Evolutionary conservation across 2,329 filamentous ascomycete species (phyloP).

Genomic region (Neobulgaria alba): DNA sequence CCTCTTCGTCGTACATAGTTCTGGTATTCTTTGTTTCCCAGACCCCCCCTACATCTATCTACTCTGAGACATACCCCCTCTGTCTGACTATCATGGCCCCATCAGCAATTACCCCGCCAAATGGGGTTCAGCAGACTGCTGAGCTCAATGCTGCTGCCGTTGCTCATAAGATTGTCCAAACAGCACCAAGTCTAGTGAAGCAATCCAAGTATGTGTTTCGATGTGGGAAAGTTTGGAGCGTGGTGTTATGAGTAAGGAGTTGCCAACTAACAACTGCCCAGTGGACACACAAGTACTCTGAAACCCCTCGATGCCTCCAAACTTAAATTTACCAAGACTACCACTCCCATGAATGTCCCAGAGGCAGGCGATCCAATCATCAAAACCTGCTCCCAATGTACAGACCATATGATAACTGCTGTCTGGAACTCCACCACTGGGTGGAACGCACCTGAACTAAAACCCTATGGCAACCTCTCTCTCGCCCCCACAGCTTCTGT

Average conservation of each 20-base stretch:
- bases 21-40: not conserved
- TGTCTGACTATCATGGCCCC: constrained; percentile 44
- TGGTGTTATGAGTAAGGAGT: too few relatives aligned
- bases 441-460: constrained; percentile 67
- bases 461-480: constrained; percentile 68
- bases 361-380: constrained; percentile 34
- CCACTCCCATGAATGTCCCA: constrained; percentile 43
- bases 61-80: too few relatives aligned
- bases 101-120: constrained; percentile 34
- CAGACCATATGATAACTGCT: constrained; percentile 82
- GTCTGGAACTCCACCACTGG: constrained; percentile 57
- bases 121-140: constrained; percentile 36
- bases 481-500: constrained; percentile 75
- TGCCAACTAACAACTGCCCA: constrained; percentile 32
- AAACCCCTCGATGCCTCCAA: constrained; percentile 49
- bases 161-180: constrained; percentile 36
- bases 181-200: constrained; percentile 45
- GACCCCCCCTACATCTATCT: not conserved
- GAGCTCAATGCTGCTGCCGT: constrained; percentile 45
- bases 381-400: constrained; percentile 31
- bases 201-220: constrained; percentile 9
- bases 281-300: constrained; percentile 53
- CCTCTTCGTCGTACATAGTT: too few relatives aligned
- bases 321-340: constrained; percentile 46
- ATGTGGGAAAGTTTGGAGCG: not conserved